Base-by-base conservation (phyloP, 225 moss, liverwort and hornwort species). In the Pleurozium schreberi region DNA sequence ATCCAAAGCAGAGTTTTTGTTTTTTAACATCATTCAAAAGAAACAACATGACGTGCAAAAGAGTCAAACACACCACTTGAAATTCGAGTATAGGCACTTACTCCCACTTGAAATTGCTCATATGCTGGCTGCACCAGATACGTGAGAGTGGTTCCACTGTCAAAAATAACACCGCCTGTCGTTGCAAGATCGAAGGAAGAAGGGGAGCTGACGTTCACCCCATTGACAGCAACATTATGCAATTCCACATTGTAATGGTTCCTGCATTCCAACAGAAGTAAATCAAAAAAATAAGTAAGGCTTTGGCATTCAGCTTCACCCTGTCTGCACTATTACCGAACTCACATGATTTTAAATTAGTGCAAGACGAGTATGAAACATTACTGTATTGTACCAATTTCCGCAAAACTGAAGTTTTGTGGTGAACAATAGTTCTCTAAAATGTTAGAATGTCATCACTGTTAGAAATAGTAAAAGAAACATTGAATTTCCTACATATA, bases 61-160 rank as follows among this genome's bases (percentile, higher is more conserved):
- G 85, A 86, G 63, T 33, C 79, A 84, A 61, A 74, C 50, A 90
- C 49, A 71, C 55, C 80, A 70, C 73, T 84, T 50, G 65, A 49
- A 62, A 66, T 47, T 85, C 73, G 53, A 76, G 43, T 75, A 49
- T 47, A 87, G 86, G 90, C 88, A 93, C 94, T 86, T 94, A 95
- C 95, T 91, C 88, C 94, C 38, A 9, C 22, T 81, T 84, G 75
- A 90, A 94, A 94, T 58, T 91, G 78, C 43, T 19, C 70, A 85
- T 80, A 94, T 42, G 95, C 94, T 50, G 93, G 92, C 80, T 91
- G 87, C 88, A 91, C 92, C 85, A 95, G 47, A 87, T 93, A 94
- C 22, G 94, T 88, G 45, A 95, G 89, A 42, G 95, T 95, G 34
- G 95, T 95, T 76, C 95, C 95, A 85, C 93, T 93, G 85, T 95